phyloP scores from a whole-genome alignment of 2,329 filamentous ascomycete species.

The Curvularia lunata region DNA sequence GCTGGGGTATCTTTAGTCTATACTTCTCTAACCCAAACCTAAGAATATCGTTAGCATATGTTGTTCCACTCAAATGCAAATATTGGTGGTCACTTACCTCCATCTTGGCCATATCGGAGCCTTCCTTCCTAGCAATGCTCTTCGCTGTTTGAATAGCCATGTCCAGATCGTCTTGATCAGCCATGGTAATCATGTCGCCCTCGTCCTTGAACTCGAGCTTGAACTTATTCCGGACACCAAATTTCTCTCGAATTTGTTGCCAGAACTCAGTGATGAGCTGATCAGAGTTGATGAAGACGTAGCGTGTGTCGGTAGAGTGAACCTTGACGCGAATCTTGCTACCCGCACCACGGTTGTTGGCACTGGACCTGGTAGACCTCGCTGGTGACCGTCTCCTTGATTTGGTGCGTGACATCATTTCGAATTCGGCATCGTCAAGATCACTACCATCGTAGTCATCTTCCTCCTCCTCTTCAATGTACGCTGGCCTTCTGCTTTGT shows the following conservation, averaged over 20 bases:
- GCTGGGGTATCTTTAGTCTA: constrained; percentile 51
- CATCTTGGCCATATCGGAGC: constrained; percentile 86
- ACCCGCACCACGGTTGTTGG: constrained; percentile 62
- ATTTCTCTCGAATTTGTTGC: constrained; percentile 83
- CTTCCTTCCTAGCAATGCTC: constrained; percentile 72
- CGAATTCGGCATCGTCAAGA: constrained; percentile 78
- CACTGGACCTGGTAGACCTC: constrained; percentile 44
- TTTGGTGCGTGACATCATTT: constrained; percentile 68
- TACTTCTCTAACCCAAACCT: constrained; percentile 56
- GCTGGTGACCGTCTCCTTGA: constrained; percentile 52
- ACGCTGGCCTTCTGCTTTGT: constrained; percentile 59
- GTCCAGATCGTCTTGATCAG: constrained; percentile 93
- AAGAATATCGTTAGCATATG: constrained; percentile 48
- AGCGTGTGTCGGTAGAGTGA: constrained; percentile 83
- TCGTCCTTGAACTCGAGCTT: constrained; percentile 91
- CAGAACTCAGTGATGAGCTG: constrained; percentile 79
- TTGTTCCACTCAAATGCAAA: neutral
- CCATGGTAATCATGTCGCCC: constrained; percentile 96
- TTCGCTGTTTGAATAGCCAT: constrained; percentile 78
- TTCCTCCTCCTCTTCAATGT: constrained; percentile 82
- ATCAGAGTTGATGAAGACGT: constrained; percentile 80
- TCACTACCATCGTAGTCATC: constrained; percentile 74
- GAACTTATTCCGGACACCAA: constrained; percentile 76
- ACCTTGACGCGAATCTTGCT: constrained; percentile 88
- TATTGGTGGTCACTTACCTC: constrained; percentile 72